Conservation (phyloP, 441 rosid species). For the Adansonia gregorii region DNA sequence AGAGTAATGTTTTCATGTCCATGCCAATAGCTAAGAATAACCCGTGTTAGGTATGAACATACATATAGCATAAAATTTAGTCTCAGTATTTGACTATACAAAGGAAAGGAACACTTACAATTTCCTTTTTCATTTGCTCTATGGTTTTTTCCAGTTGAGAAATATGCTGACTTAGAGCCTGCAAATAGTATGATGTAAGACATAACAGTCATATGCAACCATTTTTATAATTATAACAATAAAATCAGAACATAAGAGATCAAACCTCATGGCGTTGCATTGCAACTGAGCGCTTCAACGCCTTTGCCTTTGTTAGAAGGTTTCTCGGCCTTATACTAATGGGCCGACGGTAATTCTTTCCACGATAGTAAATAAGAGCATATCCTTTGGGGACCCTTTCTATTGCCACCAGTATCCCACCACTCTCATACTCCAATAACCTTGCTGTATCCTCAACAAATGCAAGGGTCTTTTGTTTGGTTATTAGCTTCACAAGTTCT, state of each 20-base stretch:
- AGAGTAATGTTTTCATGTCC: conserved; percentile 20
- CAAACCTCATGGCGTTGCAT: conserved; percentile 96
- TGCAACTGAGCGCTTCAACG: conserved; percentile 88
- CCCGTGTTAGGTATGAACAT: background rate
- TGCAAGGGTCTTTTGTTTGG: conserved; percentile 83
- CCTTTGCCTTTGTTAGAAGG: conserved; percentile 93
- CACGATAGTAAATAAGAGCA: conserved; percentile 86
- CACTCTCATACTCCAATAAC: conserved; percentile 88
- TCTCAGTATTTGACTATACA: background rate
- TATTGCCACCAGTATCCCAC: conserved; percentile 90
- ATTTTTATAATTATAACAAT: conserved; percentile 26
- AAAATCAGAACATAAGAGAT: conserved; percentile 29
- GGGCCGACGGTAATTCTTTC: conserved; percentile 89
- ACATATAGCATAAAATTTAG: background rate
- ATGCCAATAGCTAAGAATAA: conserved; percentile 20
- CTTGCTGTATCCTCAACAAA: conserved; percentile 92
- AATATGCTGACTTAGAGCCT: conserved; percentile 97
- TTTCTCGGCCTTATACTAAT: conserved; percentile 88
- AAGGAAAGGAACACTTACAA: conserved; percentile 53
- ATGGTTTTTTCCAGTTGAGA: conserved; percentile 78
- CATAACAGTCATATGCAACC: conserved; percentile 10
- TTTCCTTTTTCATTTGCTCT: conserved; percentile 74
- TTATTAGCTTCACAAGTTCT: conserved; percentile 91
- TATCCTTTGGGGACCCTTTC: conserved; percentile 91
- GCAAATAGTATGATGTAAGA: conserved; percentile 30